Evolutionary conservation across 2,329 filamentous ascomycete species (phyloP).

Genomic region (Phaeosphaeria sp.): DNA sequence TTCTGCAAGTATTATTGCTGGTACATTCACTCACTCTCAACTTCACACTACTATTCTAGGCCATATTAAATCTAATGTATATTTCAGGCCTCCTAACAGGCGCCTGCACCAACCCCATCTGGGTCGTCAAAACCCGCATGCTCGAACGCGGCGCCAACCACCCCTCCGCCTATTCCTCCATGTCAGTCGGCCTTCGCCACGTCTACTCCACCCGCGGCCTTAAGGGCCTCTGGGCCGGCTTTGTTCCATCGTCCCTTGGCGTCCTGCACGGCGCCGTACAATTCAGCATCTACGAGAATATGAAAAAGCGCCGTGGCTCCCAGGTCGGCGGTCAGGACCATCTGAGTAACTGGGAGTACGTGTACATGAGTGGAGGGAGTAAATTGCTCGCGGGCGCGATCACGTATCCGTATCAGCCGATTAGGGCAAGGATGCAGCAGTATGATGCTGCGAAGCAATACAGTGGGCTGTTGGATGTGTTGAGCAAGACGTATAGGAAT

Average conservation of each 20-base stretch:
- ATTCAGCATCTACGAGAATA: slow-evolving; percentile 89
- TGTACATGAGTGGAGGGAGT: slow-evolving; percentile 78
- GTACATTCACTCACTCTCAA: slow-evolving; percentile 40
- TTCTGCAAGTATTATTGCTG: slow-evolving; percentile 70
- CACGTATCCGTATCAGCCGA: slow-evolving; percentile 95
- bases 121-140: slow-evolving; percentile 99
- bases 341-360: slow-evolving; percentile 75
- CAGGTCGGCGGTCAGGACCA: slow-evolving; percentile 43
- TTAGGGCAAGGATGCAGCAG: slow-evolving; percentile 86
- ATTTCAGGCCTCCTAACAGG: slow-evolving; percentile 74
- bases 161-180: slow-evolving; percentile 80
- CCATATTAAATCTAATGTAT: background rate
- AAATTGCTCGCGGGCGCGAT: slow-evolving; percentile 89
- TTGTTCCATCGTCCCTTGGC: slow-evolving; percentile 81
- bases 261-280: slow-evolving; percentile 93
- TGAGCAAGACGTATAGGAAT: slow-evolving; percentile 74
- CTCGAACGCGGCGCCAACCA: slow-evolving; percentile 78
- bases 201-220: slow-evolving; percentile 76
- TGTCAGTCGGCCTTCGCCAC: slow-evolving; percentile 71
- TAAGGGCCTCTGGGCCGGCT: slow-evolving; percentile 84
- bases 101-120: slow-evolving; percentile 89
- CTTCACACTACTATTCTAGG: background rate
- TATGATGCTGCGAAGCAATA: slow-evolving; percentile 81
- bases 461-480: slow-evolving; percentile 74
- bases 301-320: slow-evolving; percentile 66